These are phyloP conservation scores for Roridomyces roridus DNA, from an alignment of 768 basidiomycete genomes.

Conservation along the genomic window DNA sequence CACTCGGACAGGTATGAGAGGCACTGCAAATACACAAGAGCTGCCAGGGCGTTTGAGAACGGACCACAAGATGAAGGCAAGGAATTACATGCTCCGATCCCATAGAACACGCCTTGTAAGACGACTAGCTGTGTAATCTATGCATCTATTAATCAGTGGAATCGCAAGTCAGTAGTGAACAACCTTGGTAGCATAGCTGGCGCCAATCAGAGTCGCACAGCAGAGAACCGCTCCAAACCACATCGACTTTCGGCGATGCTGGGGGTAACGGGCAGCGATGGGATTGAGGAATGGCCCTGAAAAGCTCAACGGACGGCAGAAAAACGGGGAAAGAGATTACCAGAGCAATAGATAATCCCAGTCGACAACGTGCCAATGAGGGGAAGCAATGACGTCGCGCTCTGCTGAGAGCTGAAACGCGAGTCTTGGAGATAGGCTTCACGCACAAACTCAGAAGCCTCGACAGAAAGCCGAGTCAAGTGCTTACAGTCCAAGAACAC, in stretches of 20 bases:
- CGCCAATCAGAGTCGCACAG: constrained; percentile 29
- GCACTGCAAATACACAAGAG: constrained; percentile 31
- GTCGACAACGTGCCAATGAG: constrained; percentile 35
- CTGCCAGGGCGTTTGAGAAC: constrained; percentile 13
- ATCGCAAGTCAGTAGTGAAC: no score
- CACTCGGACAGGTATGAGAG: constrained; percentile 38
- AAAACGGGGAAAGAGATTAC: constrained; percentile 14
- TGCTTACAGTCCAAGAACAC: constrained; percentile 32
- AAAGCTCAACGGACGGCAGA: background rate
- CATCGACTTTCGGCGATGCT: constrained; percentile 24
- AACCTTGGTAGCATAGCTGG: constrained; percentile 31
- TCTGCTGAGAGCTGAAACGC: constrained; percentile 24
- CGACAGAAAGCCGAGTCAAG: background rate
- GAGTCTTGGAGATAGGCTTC: constrained; percentile 34
- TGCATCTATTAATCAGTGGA: no score
- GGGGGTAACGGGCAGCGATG: constrained; percentile 30
- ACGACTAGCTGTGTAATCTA: constrained; percentile 22
- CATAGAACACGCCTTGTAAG: constrained; percentile 32
- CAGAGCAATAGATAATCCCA: constrained; percentile 38
- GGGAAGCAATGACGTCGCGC: constrained; percentile 32
- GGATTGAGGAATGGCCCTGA: constrained; percentile 23
- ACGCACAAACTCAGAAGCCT: background rate
- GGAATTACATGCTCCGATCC: constrained; percentile 29
- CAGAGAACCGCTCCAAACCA: constrained; percentile 32
- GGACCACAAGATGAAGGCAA: background rate